phyloP scores from a whole-genome alignment of 192 early-diverging fungal species.

The Coemansia sp. region DNA sequence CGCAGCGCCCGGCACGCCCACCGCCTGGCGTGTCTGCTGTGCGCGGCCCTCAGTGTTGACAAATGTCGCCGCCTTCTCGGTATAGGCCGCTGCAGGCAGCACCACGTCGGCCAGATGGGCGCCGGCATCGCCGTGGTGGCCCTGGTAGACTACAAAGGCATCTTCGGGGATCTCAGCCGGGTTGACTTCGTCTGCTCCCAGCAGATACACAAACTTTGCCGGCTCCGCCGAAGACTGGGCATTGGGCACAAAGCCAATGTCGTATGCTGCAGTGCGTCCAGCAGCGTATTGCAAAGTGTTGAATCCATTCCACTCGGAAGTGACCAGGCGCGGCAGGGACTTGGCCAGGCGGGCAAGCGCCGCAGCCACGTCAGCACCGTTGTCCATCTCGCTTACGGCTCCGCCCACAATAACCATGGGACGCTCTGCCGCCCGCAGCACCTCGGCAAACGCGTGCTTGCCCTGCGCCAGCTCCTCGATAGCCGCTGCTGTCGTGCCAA shows the following conservation, averaged over 20 bases:
- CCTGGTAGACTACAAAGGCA: conserved; percentile 98
- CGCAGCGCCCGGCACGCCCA: conserved; percentile 80
- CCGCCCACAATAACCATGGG: conserved; percentile 90
- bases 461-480: conserved; percentile 72
- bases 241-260: conserved; percentile 81
- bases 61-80: conserved; percentile 93
- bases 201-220: conserved; percentile 79
- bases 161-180: conserved; percentile 75
- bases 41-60: conserved; percentile 97
- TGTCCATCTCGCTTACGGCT: conserved; percentile 67
- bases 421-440: conserved; percentile 79
- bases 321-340: conserved; percentile 66
- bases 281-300: conserved; percentile 89
- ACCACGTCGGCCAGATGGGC: conserved; percentile 95
- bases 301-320: conserved; percentile 83
- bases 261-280: conserved; percentile 81
- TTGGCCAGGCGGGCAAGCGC: conserved; percentile 73
- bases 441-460: conserved; percentile 68
- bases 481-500: conserved; percentile 63
- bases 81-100: conserved; percentile 92
- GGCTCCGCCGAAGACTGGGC: conserved; percentile 33
- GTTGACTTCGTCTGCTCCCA: conserved; percentile 85
- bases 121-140: conserved; percentile 97
- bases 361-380: conserved; percentile 66
- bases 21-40: conserved; percentile 90